A percentile compares a stretch with the other conserved stretches of the same genome.
phyloP scores from a whole-genome alignment of 1,284 basidiomycete species.

The Xerocomus subilludens region DNA sequence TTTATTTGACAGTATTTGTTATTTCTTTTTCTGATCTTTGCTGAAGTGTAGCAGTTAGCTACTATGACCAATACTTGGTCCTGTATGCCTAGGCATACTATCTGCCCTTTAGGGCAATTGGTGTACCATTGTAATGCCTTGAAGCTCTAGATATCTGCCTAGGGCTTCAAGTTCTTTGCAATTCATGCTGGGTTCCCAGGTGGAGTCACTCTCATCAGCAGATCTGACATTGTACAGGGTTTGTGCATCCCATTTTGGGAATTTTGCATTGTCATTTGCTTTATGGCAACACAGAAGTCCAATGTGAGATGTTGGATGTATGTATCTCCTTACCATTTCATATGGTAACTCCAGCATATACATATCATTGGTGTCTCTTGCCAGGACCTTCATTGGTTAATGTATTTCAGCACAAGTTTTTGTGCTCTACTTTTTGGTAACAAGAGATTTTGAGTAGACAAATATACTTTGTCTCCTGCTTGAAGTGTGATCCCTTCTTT shows the following conservation, averaged over 20 bases:
- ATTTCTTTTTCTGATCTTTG: too few species aligned
- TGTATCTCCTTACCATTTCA: background rate
- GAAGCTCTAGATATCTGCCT: conserved; percentile 7
- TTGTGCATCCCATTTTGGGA: background rate
- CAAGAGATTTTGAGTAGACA: background rate
- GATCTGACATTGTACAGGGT: background rate
- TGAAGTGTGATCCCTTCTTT: background rate
- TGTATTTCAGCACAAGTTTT: background rate
- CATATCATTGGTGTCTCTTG: background rate
- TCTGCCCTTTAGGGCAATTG: background rate
- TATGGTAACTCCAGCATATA: background rate
- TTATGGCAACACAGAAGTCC: background rate
- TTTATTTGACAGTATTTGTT: too few species aligned
- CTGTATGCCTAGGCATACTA: too few species aligned
- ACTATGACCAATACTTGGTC: too few species aligned
- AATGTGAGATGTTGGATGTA: background rate
- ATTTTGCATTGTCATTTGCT: background rate
- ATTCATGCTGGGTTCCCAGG: background rate
- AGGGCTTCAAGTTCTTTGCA: conserved; percentile 3
- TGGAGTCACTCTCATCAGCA: background rate
- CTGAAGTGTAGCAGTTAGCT: too few species aligned
- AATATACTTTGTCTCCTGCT: background rate
- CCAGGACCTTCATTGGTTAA: background rate
- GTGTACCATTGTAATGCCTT: background rate
- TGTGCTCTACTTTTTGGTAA: background rate